Conservation (phyloP, 78 protist genomes). For the Dictyostelium purpureum region DNA sequence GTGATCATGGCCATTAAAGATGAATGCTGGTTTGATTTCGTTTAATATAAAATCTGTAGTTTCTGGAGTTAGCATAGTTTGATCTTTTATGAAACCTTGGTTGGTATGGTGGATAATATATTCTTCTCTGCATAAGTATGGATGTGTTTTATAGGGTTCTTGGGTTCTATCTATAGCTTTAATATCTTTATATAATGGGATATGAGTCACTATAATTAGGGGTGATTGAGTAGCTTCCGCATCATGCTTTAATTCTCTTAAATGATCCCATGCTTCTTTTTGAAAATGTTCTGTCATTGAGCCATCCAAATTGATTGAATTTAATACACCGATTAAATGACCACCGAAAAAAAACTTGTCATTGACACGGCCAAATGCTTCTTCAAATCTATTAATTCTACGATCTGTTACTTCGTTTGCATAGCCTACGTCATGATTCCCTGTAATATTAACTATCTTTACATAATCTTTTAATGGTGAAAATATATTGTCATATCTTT, state of each 20-base stretch:
- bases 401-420: slow-evolving; percentile 33
- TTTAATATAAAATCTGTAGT: slow-evolving; percentile 61
- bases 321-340: slow-evolving; percentile 62
- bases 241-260: slow-evolving; percentile 29
- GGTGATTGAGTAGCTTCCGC: slow-evolving; percentile 26
- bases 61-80: slow-evolving; percentile 62
- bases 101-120: slow-evolving; percentile 9
- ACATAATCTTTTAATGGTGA: slow-evolving; percentile 8
- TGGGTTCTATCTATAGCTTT: neutral
- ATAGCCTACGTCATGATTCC: slow-evolving; percentile 80
- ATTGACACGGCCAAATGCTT: slow-evolving; percentile 62
- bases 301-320: slow-evolving; percentile 53
- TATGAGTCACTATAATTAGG: slow-evolving; percentile 54
- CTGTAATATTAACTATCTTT: slow-evolving; percentile 61
- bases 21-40: slow-evolving; percentile 46
- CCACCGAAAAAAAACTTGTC: slow-evolving; percentile 33
- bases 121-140: neutral
- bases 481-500: slow-evolving; percentile 40
- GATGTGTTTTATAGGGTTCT: neutral
- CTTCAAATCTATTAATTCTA: slow-evolving; percentile 29
- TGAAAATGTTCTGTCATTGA: slow-evolving; percentile 8
- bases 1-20: slow-evolving; percentile 82
- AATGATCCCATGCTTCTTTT: slow-evolving; percentile 36
- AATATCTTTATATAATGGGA: slow-evolving; percentile 52
- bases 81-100: slow-evolving; percentile 19